Conservation (phyloP, 345 rosid genomes). For the Populus pruinosa region DNA sequence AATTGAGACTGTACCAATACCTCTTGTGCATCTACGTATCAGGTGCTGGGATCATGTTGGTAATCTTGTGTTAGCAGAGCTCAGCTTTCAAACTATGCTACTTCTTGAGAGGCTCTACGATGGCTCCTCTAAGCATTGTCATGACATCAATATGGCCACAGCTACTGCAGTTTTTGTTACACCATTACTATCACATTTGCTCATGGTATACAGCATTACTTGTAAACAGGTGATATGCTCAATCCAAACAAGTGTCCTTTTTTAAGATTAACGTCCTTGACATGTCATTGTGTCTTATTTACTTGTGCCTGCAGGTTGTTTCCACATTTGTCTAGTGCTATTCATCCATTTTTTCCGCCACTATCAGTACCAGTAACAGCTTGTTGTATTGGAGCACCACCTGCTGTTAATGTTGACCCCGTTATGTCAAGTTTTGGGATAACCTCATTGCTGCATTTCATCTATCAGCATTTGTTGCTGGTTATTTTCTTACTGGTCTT, state of each 20-base stretch:
- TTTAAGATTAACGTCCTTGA: background rate
- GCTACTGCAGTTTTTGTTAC: constrained; percentile 82
- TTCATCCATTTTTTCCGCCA: constrained; percentile 66
- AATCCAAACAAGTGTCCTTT: background rate
- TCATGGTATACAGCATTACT: constrained; percentile 87
- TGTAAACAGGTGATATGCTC: constrained; percentile 56
- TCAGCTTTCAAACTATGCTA: constrained; percentile 89
- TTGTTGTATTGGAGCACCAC: constrained; percentile 87
- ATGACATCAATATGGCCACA: constrained; percentile 84
- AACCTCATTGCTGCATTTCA: constrained; percentile 58
- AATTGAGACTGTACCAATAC: constrained; percentile 3
- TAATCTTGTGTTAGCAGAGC: constrained; percentile 94
- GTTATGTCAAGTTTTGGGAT: constrained; percentile 75
- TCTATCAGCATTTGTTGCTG: constrained; percentile 67
- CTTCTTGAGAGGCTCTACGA: constrained; percentile 70
- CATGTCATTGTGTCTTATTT: background rate
- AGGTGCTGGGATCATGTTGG: constrained; percentile 97
- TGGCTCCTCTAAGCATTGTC: constrained; percentile 91
- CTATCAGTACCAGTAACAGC: constrained; percentile 83
- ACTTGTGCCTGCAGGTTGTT: constrained; percentile 52
- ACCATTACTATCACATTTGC: constrained; percentile 74
- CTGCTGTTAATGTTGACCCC: constrained; percentile 70
- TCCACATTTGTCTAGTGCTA: constrained; percentile 57
- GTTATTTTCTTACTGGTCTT: constrained; percentile 58
- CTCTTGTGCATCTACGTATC: constrained; percentile 16